Evolutionary conservation across 805 yeast genomes (phyloP), one percentile per base, ranked within the genome.

Genomic region (Yarrowia alimentaria): DNA sequence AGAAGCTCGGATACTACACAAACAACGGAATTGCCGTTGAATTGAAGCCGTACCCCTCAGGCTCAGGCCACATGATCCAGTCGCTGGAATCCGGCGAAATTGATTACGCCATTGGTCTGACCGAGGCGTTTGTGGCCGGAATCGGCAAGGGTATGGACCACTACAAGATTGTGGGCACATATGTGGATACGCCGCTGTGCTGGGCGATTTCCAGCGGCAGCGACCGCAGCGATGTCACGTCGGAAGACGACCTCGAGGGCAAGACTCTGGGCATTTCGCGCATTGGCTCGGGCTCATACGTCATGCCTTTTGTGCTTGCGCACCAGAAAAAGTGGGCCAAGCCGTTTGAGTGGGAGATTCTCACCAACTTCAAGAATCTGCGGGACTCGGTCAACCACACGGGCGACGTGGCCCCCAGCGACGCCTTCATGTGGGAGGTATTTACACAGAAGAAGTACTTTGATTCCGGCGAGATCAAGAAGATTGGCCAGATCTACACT

Each of bases 361-460:
- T 81, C 56, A 72, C 80, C 57, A 85, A 76, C 55, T 89, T 89
- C 68, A 75, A 77, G 61, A 85, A 84, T 61, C 73, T 89, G 60
- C 74, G 97, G 55, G 86, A 79, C 56, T 80, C 89, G 2, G 97
- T 89, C 29, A 87, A 87, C 66, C 67, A 69, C 57, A 68, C 66
- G 54, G 72, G 66, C 10, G 70, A 64, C 3, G 71, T 74, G 17
- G 66, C 64, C 22, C 63, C 72, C 16, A 73, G 82, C 26, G 96
- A 89, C 62, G 94, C 91, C 2, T 89, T 89, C 66, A 85, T 90
- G 95, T 89, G 97, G 97, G 97, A 89, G 62, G 77, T 85, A 66
- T 89, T 89, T 71, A 89, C 97, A 1, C 80, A 90, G 25, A 89
- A 89, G 63, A 79, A 78, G 63, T 89, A 85, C 69, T 87, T 85